Conservation (phyloP, 139 green algal genomes). For the Closterium sp. region DNA sequence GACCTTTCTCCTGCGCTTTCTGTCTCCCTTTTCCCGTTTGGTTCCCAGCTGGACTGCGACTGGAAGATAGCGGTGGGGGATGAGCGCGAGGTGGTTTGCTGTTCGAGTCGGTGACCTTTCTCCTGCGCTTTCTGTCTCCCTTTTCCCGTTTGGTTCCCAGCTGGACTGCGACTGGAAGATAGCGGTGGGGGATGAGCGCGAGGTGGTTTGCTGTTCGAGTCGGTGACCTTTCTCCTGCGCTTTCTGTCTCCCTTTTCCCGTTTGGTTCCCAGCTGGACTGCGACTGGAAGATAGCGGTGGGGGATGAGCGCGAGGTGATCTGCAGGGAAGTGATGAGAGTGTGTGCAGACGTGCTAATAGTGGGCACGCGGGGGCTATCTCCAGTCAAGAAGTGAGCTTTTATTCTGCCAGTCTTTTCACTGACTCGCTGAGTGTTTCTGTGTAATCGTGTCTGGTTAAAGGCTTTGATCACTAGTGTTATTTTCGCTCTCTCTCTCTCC, state of each 20-base stretch:
- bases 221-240: no score
- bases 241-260: no score
- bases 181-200: background rate
- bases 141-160: background rate
- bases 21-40: no score
- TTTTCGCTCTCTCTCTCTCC: no score
- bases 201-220: slow-evolving; percentile 25
- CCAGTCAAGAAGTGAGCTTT: background rate
- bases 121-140: background rate
- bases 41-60: no score
- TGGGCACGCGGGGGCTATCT: background rate
- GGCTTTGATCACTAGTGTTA: no score
- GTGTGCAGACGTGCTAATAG: slow-evolving; percentile 17
- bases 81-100: no score
- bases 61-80: no score
- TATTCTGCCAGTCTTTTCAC: no score
- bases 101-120: background rate
- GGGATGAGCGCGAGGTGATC: slow-evolving; percentile 18
- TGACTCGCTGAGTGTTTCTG: no score
- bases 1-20: no score
- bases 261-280: background rate
- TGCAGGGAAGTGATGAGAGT: slow-evolving; percentile 19
- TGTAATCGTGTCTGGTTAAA: no score
- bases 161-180: background rate
- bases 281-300: slow-evolving; percentile 3